Percentiles rank a stretch among this genome's conserved stretches.
These are phyloP conservation scores for Amanita rimosa DNA, from an alignment of 768 basidiomycete species.

Conservation along the genomic window DNA sequence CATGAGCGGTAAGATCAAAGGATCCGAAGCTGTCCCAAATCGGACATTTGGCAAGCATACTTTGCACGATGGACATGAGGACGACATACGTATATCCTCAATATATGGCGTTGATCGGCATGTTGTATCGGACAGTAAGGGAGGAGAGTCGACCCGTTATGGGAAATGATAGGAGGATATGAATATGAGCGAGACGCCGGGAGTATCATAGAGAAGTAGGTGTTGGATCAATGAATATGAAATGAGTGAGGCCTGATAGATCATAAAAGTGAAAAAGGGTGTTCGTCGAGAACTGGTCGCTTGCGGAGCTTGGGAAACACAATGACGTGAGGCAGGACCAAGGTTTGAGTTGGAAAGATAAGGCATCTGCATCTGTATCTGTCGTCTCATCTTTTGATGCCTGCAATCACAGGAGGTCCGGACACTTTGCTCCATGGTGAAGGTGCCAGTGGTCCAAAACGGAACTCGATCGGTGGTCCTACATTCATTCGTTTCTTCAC, in stretches of 20 bases:
- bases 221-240: too few relatives aligned
- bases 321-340: not conserved
- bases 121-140: not conserved
- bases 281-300: not conserved
- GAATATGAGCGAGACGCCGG: not conserved
- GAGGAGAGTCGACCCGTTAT: not conserved
- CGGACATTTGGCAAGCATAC: not conserved
- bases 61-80: not conserved
- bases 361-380: not conserved
- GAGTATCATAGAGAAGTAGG: not conserved
- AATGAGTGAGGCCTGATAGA: not conserved
- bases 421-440: constrained; percentile 68
- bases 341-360: not conserved
- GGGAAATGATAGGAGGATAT: not conserved
- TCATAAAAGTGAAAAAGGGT: not conserved
- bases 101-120: not conserved
- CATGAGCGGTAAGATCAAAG: not conserved
- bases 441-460: constrained; percentile 54
- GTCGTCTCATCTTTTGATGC: constrained; percentile 49
- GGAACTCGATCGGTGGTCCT: constrained; percentile 24
- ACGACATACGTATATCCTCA: not conserved
- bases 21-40: not conserved
- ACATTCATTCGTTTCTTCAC: constrained; percentile 8
- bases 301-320: not conserved
- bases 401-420: constrained; percentile 48